phyloP scores from a whole-genome alignment of 2,329 filamentous ascomycete species.

The Stagonosporopsis rhizophila region DNA sequence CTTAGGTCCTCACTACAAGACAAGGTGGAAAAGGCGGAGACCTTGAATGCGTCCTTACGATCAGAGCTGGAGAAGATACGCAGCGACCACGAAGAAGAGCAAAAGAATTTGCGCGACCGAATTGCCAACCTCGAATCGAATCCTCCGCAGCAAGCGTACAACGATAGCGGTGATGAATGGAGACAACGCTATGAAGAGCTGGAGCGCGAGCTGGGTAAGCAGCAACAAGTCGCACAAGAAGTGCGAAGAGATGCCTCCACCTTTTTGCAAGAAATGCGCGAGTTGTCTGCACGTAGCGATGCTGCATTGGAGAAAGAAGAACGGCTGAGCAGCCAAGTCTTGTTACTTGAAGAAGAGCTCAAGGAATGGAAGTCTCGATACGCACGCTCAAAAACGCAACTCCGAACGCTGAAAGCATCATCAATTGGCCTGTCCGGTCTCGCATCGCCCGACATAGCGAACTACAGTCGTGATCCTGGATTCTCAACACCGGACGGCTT shows the following conservation, averaged over 20 bases:
- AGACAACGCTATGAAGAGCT: slow-evolving; percentile 50
- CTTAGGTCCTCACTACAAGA: slow-evolving; percentile 72
- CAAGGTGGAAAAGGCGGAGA: slow-evolving; percentile 76
- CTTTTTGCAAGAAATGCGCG: slow-evolving; percentile 88
- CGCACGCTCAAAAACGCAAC: slow-evolving; percentile 84
- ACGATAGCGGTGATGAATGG: slow-evolving; percentile 41
- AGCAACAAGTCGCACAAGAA: slow-evolving; percentile 84
- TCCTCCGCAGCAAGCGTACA: slow-evolving; percentile 30
- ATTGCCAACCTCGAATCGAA: slow-evolving; percentile 59
- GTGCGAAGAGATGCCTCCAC: slow-evolving; percentile 83
- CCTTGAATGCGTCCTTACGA: slow-evolving; percentile 79
- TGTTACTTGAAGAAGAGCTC: slow-evolving; percentile 80
- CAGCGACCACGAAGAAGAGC: slow-evolving; percentile 69
- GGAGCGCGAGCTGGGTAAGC: slow-evolving; percentile 72
- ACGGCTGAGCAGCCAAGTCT: slow-evolving; percentile 75
- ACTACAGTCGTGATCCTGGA: slow-evolving; percentile 69
- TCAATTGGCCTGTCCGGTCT: slow-evolving; percentile 77
- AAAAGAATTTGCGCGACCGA: slow-evolving; percentile 68
- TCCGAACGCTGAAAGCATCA: slow-evolving; percentile 79
- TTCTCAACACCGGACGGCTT: slow-evolving; percentile 76
- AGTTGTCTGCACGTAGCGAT: slow-evolving; percentile 80
- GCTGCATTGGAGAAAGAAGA: slow-evolving; percentile 83
- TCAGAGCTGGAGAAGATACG: slow-evolving; percentile 78
- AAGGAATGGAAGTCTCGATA: slow-evolving; percentile 92
- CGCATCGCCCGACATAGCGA: slow-evolving; percentile 65